Conservation (phyloP, 2,329 filamentous ascomycete genomes). For the Ilyonectria destructans region DNA sequence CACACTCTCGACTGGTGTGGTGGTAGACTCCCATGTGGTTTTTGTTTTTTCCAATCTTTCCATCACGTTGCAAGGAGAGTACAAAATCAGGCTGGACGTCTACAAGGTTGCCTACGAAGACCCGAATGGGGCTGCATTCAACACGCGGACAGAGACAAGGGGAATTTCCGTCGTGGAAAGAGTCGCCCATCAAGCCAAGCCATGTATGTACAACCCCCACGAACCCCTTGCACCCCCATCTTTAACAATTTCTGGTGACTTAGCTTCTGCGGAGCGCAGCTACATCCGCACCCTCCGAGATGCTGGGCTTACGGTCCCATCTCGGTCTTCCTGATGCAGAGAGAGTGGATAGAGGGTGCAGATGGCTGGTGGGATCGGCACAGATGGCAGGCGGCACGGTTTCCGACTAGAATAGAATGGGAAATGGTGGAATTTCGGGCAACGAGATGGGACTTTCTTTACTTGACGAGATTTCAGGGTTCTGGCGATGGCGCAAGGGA, state of each 20-base stretch:
- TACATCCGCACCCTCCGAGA: neutral
- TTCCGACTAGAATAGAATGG: neutral
- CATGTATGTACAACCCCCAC: slow-evolving; percentile 27
- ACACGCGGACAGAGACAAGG: slow-evolving; percentile 38
- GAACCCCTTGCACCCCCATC: accelerated
- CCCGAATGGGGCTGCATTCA: slow-evolving; percentile 28
- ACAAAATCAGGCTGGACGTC: slow-evolving; percentile 49
- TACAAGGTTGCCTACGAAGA: slow-evolving; percentile 43
- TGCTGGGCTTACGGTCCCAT: neutral
- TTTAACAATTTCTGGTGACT: neutral
- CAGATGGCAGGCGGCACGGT: neutral
- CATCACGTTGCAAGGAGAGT: slow-evolving; percentile 44
- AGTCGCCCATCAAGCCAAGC: slow-evolving; percentile 5
- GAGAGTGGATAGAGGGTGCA: neutral
- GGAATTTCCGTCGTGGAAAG: slow-evolving; percentile 35
- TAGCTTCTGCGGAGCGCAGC: neutral
- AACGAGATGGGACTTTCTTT: neutral
- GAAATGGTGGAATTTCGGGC: neutral
- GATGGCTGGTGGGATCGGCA: neutral
- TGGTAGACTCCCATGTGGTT: slow-evolving; percentile 35
- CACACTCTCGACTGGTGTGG: slow-evolving; percentile 38
- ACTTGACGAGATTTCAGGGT: neutral
- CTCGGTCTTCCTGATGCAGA: neutral
- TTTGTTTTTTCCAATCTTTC: slow-evolving; percentile 50
- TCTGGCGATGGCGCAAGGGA: slow-evolving; percentile 11